These are phyloP conservation scores for Wickerhamiella occidentalis DNA, from an alignment of 805 yeast species.

Conservation along the genomic window DNA sequence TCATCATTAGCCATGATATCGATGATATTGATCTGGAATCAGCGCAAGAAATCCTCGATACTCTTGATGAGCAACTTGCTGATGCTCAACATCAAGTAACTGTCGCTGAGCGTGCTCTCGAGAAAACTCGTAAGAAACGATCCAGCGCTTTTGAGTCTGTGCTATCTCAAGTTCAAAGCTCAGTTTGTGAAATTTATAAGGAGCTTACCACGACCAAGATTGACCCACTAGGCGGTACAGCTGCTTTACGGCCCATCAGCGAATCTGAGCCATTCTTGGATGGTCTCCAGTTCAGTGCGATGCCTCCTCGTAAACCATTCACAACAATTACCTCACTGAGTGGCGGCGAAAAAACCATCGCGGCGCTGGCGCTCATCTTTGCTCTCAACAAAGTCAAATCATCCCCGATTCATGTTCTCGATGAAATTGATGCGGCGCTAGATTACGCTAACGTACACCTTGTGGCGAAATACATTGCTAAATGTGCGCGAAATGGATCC, in stretches of 20 bases:
- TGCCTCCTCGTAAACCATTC: conserved; percentile 92
- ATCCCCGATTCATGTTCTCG: conserved; percentile 89
- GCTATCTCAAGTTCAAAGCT: conserved; percentile 31
- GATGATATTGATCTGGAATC: conserved; percentile 2
- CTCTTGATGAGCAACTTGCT: conserved; percentile 1
- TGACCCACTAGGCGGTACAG: conserved; percentile 84
- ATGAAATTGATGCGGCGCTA: conserved; percentile 96
- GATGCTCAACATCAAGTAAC: conserved; percentile 39
- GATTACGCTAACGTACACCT: conserved; percentile 78
- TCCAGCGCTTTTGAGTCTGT: conserved; percentile 58
- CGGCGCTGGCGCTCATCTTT: conserved; percentile 84
- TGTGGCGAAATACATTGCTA: conserved; percentile 74
- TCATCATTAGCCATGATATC: neutral
- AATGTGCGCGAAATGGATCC: conserved; percentile 53
- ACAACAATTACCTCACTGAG: conserved; percentile 84
- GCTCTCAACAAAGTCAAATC: conserved; percentile 86
- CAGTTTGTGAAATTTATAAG: conserved; percentile 67
- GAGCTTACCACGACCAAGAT: conserved; percentile 66
- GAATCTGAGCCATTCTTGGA: conserved; percentile 78
- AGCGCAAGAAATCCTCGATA: conserved; percentile 6
- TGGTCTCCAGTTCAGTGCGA: conserved; percentile 83
- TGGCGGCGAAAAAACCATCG: conserved; percentile 95
- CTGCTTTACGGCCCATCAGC: conserved; percentile 73
- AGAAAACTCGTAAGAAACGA: conserved; percentile 47
- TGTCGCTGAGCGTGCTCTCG: conserved; percentile 40